Evolutionary conservation across 2,329 filamentous ascomycete species (phyloP), one percentile per base, ranked within the genome.

Genomic region (Hypoxylon sp.): DNA sequence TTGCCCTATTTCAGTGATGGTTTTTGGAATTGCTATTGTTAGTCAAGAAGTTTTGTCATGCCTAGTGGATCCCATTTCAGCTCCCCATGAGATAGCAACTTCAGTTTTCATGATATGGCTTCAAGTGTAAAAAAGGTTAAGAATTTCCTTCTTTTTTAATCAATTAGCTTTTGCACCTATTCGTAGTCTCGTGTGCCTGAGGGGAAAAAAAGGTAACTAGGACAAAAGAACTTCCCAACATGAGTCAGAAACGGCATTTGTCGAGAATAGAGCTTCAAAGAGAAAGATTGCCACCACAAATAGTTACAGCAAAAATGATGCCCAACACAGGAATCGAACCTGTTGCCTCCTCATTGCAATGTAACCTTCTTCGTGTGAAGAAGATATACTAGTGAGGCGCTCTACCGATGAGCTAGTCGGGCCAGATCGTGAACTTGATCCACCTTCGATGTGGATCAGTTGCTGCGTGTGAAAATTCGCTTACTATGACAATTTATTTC

Each of bases 351-450:
- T 67, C 60, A 67, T 67, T 56, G 3, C 57, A 38, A 17, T 13
- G 11, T 5, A 21, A 46, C 51, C 25, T 32, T 57, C 36, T 28
- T 25, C 28, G 30, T 49, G 41, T 21, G 17, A n/a, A 43, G 52
- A 53, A 17, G 41, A 38, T 41, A 30, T 63, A 67, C 60, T 68
- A 65, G 61, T 67, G 64, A 62, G 62, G 66, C 66, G 66, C 66
- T 65, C 66, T 68, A 68, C 66, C 66, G 66, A 36, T 68, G 66
- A 68, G 62, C 62, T 68, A 68, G 66, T 65, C 65, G 65, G 65
- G 65, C 65, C 36, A 55, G n/a, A 28, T 58, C 21, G 28, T 36
- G 13, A 13, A 53, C 28, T 3, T 14, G 32, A 36, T 21, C 55
- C 60, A 58, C 60, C 55, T 51, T n/a, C 14, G 13, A 32, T 30